A percentile compares a stretch with the other conserved stretches of the same genome.
These are phyloP conservation scores for Stevia rebaudiana DNA, from an alignment of 140 eudicot genomes.

Conservation along the genomic window DNA sequence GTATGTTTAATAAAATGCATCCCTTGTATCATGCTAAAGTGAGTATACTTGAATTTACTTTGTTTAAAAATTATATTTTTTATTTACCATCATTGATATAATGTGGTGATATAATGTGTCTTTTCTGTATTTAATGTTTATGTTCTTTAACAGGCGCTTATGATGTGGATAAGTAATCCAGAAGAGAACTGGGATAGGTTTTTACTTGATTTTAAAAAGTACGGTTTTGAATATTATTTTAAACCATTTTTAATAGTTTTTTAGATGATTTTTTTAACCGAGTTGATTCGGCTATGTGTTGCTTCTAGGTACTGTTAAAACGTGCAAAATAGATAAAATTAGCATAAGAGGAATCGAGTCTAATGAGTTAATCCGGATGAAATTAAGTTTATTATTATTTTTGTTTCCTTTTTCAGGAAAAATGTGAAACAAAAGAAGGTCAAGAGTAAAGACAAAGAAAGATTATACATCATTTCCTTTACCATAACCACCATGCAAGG, in stretches of 20 bases:
- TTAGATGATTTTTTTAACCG: neutral
- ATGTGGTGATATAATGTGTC: neutral
- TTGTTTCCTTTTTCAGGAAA: conserved; percentile 12
- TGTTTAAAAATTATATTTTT: neutral
- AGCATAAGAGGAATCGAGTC: neutral
- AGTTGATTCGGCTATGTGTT: neutral
- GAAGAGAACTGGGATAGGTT: conserved; percentile 95
- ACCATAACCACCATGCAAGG: conserved; percentile 88
- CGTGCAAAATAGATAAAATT: neutral
- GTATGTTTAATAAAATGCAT: conserved; percentile 84
- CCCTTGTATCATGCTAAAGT: conserved; percentile 80
- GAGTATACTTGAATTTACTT: neutral
- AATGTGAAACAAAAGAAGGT: conserved; percentile 30
- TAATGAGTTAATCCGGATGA: neutral
- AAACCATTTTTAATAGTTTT: neutral
- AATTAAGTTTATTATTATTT: neutral
- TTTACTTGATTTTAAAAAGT: conserved; percentile 31
- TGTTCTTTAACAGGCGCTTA: conserved; percentile 45
- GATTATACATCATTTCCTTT: conserved; percentile 93
- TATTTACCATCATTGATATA: neutral
- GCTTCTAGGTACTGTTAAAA: neutral
- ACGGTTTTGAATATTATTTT: neutral
- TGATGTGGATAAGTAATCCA: conserved; percentile 83
- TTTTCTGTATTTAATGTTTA: neutral
- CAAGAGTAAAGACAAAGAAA: conserved; percentile 74